A percentile compares a stretch with the other conserved stretches of the same genome.
phyloP scores from a whole-genome alignment of 305 asterid genomes.

The Euphrasia arctica region DNA sequence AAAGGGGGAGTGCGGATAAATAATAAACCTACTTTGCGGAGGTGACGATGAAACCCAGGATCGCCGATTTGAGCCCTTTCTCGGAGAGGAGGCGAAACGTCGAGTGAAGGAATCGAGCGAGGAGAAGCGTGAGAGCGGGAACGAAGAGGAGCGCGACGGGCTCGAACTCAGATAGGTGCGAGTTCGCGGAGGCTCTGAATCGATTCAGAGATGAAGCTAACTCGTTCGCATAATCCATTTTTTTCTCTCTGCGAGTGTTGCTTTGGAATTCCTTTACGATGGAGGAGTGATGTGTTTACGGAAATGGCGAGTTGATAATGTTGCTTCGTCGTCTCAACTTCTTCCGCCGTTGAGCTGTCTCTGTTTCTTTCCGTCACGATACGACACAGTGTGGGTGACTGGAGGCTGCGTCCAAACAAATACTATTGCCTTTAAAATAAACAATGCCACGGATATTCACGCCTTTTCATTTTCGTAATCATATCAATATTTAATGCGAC shows the following conservation, averaged over 20 bases:
- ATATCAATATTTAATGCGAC: too few species aligned
- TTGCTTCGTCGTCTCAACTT: too few species aligned
- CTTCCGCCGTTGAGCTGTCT: too few species aligned
- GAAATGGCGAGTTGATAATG: too few species aligned
- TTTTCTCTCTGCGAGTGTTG: background rate
- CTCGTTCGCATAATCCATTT: constrained; percentile 41
- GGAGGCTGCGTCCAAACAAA: too few species aligned
- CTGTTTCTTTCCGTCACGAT: too few species aligned
- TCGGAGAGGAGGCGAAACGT: constrained; percentile 44
- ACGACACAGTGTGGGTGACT: too few species aligned
- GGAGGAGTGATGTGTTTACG: too few species aligned
- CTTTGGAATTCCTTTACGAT: background rate
- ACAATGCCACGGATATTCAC: too few species aligned
- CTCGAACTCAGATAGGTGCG: constrained; percentile 56
- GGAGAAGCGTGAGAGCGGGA: constrained; percentile 52
- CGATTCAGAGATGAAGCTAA: constrained; percentile 36
- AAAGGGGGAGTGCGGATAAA: background rate
- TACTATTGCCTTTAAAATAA: too few species aligned
- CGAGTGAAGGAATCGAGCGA: constrained; percentile 53
- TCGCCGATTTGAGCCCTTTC: constrained; percentile 62
- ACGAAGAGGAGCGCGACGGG: constrained; percentile 55
- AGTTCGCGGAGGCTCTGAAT: constrained; percentile 61
- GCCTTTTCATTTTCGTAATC: too few species aligned
- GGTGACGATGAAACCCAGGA: constrained; percentile 48
- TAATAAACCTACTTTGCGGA: constrained; percentile 52